These are phyloP conservation scores for Aspergillus nomiae DNA, from an alignment of 2,329 filamentous ascomycete species.

Conservation along the genomic window DNA sequence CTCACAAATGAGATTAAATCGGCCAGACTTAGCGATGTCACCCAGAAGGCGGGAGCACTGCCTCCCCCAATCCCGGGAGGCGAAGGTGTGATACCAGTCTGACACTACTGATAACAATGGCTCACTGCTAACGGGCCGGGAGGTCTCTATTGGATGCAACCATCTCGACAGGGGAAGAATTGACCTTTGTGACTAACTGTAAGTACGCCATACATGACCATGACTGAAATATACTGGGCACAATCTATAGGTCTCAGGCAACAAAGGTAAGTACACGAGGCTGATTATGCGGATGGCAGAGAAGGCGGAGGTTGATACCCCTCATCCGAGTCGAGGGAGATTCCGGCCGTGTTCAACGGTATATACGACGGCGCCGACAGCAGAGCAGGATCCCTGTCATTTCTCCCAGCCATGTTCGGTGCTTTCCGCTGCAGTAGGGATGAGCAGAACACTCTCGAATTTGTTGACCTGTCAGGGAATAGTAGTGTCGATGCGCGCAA, in stretches of 20 bases:
- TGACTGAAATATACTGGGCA: not conserved
- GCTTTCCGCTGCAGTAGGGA: constrained; percentile 1
- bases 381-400: not conserved
- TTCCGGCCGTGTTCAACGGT: not conserved
- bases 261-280: not conserved
- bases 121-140: not conserved
- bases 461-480: not conserved
- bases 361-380: not conserved
- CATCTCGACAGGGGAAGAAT: not conserved
- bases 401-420: constrained; percentile 4
- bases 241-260: not conserved
- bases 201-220: not conserved
- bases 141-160: not conserved
- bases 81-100: not conserved
- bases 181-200: not conserved
- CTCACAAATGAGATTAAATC: not conserved
- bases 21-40: not conserved
- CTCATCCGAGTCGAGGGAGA: not conserved
- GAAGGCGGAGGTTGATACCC: not conserved
- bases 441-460: not conserved
- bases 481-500: not conserved
- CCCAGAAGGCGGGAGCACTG: not conserved
- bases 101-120: not conserved
- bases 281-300: not conserved
- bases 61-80: not conserved